Conservation (phyloP, 805 yeast species). For the Ogataea saltuana region DNA sequence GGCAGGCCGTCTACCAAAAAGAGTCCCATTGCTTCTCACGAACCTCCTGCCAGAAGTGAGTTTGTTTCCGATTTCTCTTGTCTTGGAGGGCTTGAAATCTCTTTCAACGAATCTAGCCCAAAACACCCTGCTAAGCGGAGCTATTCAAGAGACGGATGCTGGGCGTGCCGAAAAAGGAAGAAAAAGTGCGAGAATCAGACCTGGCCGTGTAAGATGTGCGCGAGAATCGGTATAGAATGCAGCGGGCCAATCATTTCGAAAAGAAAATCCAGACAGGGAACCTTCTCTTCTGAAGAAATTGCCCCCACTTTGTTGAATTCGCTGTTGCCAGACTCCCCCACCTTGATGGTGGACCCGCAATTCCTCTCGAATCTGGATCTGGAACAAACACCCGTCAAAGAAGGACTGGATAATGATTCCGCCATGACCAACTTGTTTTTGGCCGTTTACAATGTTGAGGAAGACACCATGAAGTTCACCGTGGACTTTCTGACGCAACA, state of each 20-base stretch:
- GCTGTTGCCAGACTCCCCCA: neutral
- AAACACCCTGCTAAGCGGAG: slow-evolving; percentile 9
- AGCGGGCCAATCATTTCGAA: slow-evolving; percentile 11
- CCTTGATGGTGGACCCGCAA: slow-evolving; percentile 5
- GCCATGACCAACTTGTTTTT: neutral
- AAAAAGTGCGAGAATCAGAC: slow-evolving; percentile 31
- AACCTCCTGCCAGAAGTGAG: neutral
- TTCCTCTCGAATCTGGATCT: slow-evolving; percentile 1
- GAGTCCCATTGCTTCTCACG: neutral
- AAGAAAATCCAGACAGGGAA: neutral
- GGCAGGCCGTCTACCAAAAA: slow-evolving; percentile 27
- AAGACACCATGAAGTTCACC: neutral
- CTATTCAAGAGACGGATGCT: slow-evolving; percentile 24
- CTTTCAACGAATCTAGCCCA: too few relatives aligned
- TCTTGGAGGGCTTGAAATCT: too few relatives aligned
- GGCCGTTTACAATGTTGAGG: neutral
- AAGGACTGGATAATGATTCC: neutral
- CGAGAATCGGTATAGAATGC: slow-evolving; percentile 11
- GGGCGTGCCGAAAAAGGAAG: slow-evolving; percentile 27
- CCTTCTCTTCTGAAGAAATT: slow-evolving; percentile 1
- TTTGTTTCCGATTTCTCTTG: too few relatives aligned
- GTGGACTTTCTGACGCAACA: slow-evolving; percentile 1
- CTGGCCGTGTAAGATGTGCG: slow-evolving; percentile 29
- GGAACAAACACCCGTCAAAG: neutral
- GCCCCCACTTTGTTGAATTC: slow-evolving; percentile 1